Evolutionary conservation across 495 filamentous ascomycete genomes (phyloP), one percentile per base, ranked within the genome.

Genomic region (Endocarpon pusillum): DNA sequence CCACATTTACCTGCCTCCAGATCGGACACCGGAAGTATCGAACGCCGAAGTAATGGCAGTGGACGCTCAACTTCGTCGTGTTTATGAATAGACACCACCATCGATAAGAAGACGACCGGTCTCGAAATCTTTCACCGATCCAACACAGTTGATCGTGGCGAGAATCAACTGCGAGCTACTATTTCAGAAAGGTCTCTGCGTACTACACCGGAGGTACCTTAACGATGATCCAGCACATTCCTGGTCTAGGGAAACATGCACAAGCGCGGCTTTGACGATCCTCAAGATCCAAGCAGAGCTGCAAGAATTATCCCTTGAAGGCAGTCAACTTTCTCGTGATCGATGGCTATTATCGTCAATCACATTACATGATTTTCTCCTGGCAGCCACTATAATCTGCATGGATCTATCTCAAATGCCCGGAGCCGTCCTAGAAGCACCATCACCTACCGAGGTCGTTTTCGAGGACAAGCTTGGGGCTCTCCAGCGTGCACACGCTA

Each of bases 321-420:
- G 41, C 9, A 44, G 47, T n/a, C 44, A 38, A 21, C 34, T 50
- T 16, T 23, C 42, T 34, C 32, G 25, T 8, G 41, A 44, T 22
- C 44, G 47, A 4, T 50, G 47, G 44, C 40, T 48, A 29, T 22
- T 48, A 10, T 28, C 36, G 5, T 46, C 36, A 25, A 42, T 48
- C 9, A 48, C 43, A 2, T 40, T 39, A 37, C 40, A 48, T 27
- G 46, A 46, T 19, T 48, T 40, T 16, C 19, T 49, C 1, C 33
- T 49, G 14, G 43, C 64, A 3, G 52, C 61, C 15, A 67, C 66
- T 61, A 44, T 69, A 6, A 38, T 67, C 12, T 65, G 61, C 39
- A 46, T 67, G 0, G 62, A 68, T 37, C 42, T 69, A 6, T 54
- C 40, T 11, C n/a, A n/a, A n/a, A n/a, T n/a, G n/a, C n/a, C n/a